These are phyloP conservation scores for Chytriomyces confervae DNA, from an alignment of 192 early-diverging fungal species.

Conservation along the genomic window DNA sequence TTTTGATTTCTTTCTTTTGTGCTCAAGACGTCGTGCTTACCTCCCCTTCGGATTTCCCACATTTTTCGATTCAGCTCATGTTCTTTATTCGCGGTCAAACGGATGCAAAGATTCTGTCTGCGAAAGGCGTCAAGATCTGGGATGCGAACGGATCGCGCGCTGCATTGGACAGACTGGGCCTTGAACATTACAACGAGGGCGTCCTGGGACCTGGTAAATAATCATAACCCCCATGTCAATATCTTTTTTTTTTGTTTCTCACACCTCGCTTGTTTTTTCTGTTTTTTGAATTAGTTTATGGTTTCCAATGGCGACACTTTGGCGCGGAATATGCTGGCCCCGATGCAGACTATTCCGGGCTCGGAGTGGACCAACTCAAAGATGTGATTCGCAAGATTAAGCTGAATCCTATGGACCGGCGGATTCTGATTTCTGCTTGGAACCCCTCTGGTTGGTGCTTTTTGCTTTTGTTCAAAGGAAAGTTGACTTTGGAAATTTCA, in stretches of 20 bases:
- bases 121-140: conserved; percentile 66
- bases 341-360: conserved; percentile 84
- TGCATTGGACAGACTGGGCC: conserved; percentile 84
- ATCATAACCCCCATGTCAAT: background rate
- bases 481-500: background rate
- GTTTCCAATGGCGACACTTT: conserved; percentile 99
- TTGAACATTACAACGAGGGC: conserved; percentile 76
- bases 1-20: conserved; percentile 69
- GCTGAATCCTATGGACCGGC: conserved; percentile 83
- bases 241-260: background rate
- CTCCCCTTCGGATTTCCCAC: background rate
- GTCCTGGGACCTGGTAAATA: conserved; percentile 77
- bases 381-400: conserved; percentile 87
- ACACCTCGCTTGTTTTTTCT: background rate
- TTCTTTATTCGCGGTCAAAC: conserved; percentile 88
- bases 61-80: background rate
- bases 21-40: conserved; percentile 43
- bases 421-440: conserved; percentile 96
- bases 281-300: conserved; percentile 69
- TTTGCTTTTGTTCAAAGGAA: background rate
- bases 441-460: conserved; percentile 82
- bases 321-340: conserved; percentile 86
- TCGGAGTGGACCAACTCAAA: conserved; percentile 92
- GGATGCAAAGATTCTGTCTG: conserved; percentile 74
- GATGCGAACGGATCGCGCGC: conserved; percentile 86